Evolutionary conservation across 495 filamentous ascomycete genomes (phyloP), one percentile per base, ranked within the genome.

Genomic region (Xanthoparmelia taractica): DNA sequence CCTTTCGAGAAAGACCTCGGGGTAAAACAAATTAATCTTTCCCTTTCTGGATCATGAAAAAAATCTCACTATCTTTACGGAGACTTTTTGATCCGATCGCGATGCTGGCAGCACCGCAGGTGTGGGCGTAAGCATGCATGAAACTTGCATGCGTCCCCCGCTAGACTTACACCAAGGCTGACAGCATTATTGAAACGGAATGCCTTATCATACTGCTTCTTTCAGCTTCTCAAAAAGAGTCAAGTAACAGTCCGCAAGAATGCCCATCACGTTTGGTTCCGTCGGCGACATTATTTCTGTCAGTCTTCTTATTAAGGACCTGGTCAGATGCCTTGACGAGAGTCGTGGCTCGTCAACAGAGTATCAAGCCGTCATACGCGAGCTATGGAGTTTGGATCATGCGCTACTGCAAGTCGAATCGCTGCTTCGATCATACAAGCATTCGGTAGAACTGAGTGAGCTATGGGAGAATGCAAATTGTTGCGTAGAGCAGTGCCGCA

Each of bases 241-340:
- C 50, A 17, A 13, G 33, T 18, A 27, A 50, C 10, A 52, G 11
- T 25, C 63, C 15, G 1, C 20, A 33, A 68, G 45, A 23, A 73
- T 76, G 72, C 60, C 68, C 4, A 58, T 74, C 33, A 67, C 71
- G 11, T 73, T 75, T 34, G 67, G 72, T 15, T 71, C 72, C 8
- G 65, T 74, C 10, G 72, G 72, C 40, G 72, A 74, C 56, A 69
- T 73, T 47, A 70, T 74, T 36, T 52, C 66, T 20, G 58, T 73
- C 23, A 59, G 62, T 45, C 36, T 70, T 17, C 37, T 74, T 23
- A 60, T 73, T 57, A 73, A 74, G 63, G 69, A 75, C 54, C 41
- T 71, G 15, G 58, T 75, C 48, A 60, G 65, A 31, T 67, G 71
- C 6, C 66, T 75, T n/a, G 63, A 71, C 55, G 48, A 69, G 15